Base-by-base conservation (phyloP, 352 stramenopile species). In the Pythium volutum region DNA sequence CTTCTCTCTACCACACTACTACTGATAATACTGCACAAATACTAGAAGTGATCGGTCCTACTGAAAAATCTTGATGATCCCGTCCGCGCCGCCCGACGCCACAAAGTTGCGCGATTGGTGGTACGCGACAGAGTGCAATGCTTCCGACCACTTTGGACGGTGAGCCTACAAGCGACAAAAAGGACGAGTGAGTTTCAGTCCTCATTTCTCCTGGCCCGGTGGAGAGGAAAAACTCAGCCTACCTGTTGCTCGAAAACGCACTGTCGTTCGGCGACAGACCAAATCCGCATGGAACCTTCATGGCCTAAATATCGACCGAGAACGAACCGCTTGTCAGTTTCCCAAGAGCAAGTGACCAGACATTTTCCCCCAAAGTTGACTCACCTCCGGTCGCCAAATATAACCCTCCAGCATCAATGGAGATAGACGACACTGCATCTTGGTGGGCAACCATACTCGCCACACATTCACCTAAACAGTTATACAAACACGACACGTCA, bases 21-120 rank as follows among this genome's bases (percentile, higher is more conserved):
- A 55, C 64, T 55, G 60, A 53, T 68, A 53, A 42, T 29, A 58
- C 49, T 65, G 48, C 43, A 64, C 49, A 43, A 51, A 38, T 41
- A 43, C 18, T n/a, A n/a, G n/a, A 29, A 27, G 10, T 22, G 23
- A 34, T 27, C 29, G n/a, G 55, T 63, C 55, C 22, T 46, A 95
- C 66, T 95, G 86, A 69, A 91, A 95, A 69, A 95, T 81, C 70
- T 95, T 95, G 75, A 95, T 81, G 65, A 87, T 77, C 73, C 84
- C 84, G 58, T 95, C 86, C 6, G 86, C 86, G 20, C 86, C 86
- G 29, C 79, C 75, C 0, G 86, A 88, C 12, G 86, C 86, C 46
- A 95, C 82, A 53, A 88, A 93, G 61, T 89, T 92, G 23, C 82
- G 86, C 9, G 84, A 87, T 55, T 79, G 75, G 38, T 95, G 86